Evolutionary conservation across 2,329 filamentous ascomycete species (phyloP), one percentile per base, ranked within the genome.

Genomic region (Scedosporium aurantiacum): DNA sequence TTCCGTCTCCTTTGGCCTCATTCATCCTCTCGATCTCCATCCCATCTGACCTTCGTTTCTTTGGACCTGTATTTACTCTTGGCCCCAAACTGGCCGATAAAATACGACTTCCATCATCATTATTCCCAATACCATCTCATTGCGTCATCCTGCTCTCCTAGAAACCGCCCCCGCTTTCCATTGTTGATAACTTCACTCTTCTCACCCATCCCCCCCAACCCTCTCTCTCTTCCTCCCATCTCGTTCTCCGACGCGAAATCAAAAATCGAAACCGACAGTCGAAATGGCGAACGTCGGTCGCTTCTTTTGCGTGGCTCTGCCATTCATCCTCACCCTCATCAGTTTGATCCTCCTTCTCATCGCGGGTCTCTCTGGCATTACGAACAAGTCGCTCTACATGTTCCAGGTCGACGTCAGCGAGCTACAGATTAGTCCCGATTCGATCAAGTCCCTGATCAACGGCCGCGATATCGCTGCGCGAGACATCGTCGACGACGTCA

Each of bases 241-340:
- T 8, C 32, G 32, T 37, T 10, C 32, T 37, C 10, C 32, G 32
- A 37, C 10, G 10, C 58, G 16, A 45, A 27, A 10, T 2, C 12
- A 60, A 37, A 50, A 21, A 60, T 2, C 43, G 41, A 50, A 14
- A 16, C 7, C 32, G 7, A 28, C 3, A 16, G n/a, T 32, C 43
- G 54, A 16, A 50, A 60, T 60, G 58, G 58, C 45, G 16, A 60
- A 60, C 76, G 80, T 83, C 70, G 92, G 90, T 67, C 85, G 93
- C 70, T 84, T 93, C 69, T 78, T 89, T 73, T 97, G 91, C 76
- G 94, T 97, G 75, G 83, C 89, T 75, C 79, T 91, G 78, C 93
- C 93, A 63, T 91, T 96, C 76, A 79, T 84, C 65, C 82, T 96
- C 70, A 93, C 90, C 21, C 76, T 94, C 68, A 88, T 82, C 65